These are phyloP conservation scores for Bruguiera sexangula DNA, from an alignment of 345 rosid species.

Conservation along the genomic window DNA sequence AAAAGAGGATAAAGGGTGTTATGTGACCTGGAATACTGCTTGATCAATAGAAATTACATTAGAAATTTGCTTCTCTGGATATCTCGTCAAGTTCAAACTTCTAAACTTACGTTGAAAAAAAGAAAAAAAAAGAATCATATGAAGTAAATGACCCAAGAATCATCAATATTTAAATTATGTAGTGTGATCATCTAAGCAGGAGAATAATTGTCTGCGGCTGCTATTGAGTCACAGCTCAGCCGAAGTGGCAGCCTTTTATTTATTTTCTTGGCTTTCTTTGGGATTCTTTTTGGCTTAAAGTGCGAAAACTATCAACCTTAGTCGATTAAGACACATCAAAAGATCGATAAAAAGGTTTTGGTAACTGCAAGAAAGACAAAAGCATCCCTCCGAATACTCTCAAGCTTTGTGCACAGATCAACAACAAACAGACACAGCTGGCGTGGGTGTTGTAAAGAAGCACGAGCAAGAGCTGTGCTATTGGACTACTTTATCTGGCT, in stretches of 20 bases:
- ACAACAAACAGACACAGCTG: no score
- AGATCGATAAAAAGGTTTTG: conserved; percentile 23
- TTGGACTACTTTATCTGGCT: no score
- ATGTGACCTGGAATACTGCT: conserved; percentile 78
- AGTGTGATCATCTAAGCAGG: neutral
- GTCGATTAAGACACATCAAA: conserved; percentile 24
- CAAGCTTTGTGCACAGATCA: no score
- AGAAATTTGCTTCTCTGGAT: neutral
- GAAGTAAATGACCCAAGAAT: no score
- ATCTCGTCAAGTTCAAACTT: no score
- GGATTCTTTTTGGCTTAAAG: neutral
- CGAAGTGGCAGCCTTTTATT: conserved; percentile 6
- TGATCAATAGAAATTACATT: neutral
- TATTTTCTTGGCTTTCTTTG: neutral
- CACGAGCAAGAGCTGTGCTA: no score
- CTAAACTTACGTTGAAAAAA: no score
- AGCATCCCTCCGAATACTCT: conserved; percentile 18
- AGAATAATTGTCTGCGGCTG: neutral
- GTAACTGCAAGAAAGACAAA: conserved; percentile 32
- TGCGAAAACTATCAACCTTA: conserved; percentile 9
- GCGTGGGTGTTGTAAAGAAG: no score
- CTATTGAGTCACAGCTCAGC: conserved; percentile 1
- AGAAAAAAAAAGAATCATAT: no score
- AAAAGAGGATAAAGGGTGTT: conserved; percentile 74
- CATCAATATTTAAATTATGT: no score